Evolutionary conservation across 2,329 filamentous ascomycete species (phyloP).

Genomic region (Ophiostoma himal-ulmi): DNA sequence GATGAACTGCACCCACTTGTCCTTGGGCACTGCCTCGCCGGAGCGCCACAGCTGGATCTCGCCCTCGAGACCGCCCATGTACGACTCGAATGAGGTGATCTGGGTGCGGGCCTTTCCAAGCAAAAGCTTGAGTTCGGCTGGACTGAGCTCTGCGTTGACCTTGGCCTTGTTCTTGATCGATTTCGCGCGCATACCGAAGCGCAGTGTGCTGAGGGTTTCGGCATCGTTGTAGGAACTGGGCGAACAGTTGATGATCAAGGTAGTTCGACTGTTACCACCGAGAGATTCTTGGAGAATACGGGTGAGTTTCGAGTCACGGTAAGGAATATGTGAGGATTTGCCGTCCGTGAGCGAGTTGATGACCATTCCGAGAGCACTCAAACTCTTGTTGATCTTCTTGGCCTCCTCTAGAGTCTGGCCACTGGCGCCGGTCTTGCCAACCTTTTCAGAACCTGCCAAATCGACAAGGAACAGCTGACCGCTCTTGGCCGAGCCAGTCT

Average conservation of each 20-base stretch:
- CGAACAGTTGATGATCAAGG: constrained; percentile 98
- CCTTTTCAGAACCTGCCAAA: constrained; percentile 96
- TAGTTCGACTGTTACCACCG: constrained; percentile 97
- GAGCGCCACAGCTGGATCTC: constrained; percentile 84
- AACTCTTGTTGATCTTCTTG: constrained; percentile 99
- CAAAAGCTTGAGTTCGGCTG: constrained; percentile 85
- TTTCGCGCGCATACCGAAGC: constrained; percentile 94
- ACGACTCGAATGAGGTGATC: constrained; percentile 80
- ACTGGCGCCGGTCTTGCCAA: constrained; percentile 95
- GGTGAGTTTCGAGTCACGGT: constrained; percentile 96
- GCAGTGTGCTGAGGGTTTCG: constrained; percentile 84
- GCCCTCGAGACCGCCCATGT: constrained; percentile 74
- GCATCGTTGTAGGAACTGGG: constrained; percentile 96
- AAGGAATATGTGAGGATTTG: constrained; percentile 93
- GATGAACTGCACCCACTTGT: constrained; percentile 72
- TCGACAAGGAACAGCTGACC: constrained; percentile 96
- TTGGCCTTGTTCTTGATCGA: constrained; percentile 99
- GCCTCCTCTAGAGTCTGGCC: constrained; percentile 96
- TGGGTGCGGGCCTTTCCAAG: constrained; percentile 90
- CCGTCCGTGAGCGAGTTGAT: constrained; percentile 96
- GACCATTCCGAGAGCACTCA: constrained; percentile 97
- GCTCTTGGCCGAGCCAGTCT: constrained; percentile 92
- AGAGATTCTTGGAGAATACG: constrained; percentile 95
- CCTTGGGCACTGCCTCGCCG: constrained; percentile 82
- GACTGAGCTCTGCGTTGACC: constrained; percentile 96